Evolutionary conservation across 441 rosid species (phyloP).

Genomic region (Sinapis alba): DNA sequence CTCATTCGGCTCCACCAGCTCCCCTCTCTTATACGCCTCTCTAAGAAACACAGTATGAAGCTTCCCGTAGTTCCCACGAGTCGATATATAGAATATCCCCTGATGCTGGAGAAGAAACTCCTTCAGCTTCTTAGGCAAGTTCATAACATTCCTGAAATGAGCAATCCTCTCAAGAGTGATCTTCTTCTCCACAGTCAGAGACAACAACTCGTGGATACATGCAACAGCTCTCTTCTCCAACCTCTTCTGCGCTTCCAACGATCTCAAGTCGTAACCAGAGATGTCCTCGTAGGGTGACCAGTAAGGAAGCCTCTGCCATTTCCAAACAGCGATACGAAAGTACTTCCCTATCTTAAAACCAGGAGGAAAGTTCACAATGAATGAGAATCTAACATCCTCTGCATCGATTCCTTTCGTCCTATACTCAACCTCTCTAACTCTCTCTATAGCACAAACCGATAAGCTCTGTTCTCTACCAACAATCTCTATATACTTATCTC

Average conservation of each 20-base stretch:
- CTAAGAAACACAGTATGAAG: slow-evolving; percentile 88
- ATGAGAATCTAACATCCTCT: slow-evolving; percentile 82
- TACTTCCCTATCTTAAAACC: slow-evolving; percentile 86
- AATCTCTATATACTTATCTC: slow-evolving; percentile 85
- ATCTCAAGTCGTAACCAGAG: slow-evolving; percentile 81
- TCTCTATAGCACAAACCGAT: slow-evolving; percentile 68
- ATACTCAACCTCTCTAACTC: slow-evolving; percentile 80
- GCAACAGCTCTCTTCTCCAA: slow-evolving; percentile 96
- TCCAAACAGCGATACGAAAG: slow-evolving; percentile 88
- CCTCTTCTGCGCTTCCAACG: slow-evolving; percentile 86
- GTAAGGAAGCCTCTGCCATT: slow-evolving; percentile 91
- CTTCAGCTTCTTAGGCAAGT: slow-evolving; percentile 80
- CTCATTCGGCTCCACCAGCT: slow-evolving; percentile 74
- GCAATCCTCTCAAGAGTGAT: slow-evolving; percentile 87
- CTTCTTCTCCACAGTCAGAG: slow-evolving; percentile 85
- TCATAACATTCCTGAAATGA: slow-evolving; percentile 77
- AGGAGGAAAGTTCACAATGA: slow-evolving; percentile 80
- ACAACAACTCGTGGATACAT: slow-evolving; percentile 75
- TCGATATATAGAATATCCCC: slow-evolving; percentile 87
- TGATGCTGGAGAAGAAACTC: slow-evolving; percentile 88
- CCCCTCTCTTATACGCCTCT: slow-evolving; percentile 80
- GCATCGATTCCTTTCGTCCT: slow-evolving; percentile 77
- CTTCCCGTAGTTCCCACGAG: slow-evolving; percentile 92
- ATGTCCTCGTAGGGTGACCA: slow-evolving; percentile 95
- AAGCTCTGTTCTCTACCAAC: slow-evolving; percentile 64